Percentiles rank a stretch among this genome's conserved stretches.
Evolutionary conservation across 225 moss, liverwort and hornwort genomes (phyloP).

Genomic region (Marchantia paleacea): DNA sequence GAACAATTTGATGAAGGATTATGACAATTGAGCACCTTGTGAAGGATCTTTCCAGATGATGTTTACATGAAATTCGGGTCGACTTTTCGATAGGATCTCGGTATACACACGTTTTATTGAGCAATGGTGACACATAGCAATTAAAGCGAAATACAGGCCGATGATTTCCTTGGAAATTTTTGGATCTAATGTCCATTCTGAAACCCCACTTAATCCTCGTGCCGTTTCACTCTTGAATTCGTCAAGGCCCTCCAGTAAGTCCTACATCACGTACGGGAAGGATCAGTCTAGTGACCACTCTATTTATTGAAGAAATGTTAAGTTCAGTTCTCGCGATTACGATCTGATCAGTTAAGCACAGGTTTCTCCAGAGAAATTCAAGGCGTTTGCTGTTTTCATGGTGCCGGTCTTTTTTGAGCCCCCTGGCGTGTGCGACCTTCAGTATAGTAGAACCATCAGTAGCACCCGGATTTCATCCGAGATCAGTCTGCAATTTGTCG

Average conservation of each 20-base stretch:
- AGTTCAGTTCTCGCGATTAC: too few relatives aligned
- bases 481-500: too few relatives aligned
- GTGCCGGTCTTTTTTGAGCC: too few relatives aligned
- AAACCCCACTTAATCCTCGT: neutral
- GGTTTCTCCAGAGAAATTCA: too few relatives aligned
- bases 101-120: neutral
- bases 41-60: neutral
- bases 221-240: neutral
- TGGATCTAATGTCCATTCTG: neutral
- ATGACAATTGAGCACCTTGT: neutral
- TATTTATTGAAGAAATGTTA: too few relatives aligned
- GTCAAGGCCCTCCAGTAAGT: neutral
- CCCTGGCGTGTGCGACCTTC: too few relatives aligned
- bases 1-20: neutral
- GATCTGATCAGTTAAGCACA: too few relatives aligned
- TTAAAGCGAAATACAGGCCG: neutral
- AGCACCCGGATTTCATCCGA: too few relatives aligned
- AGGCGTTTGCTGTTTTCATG: too few relatives aligned
- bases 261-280: neutral
- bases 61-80: neutral
- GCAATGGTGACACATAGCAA: neutral
- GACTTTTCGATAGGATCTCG: neutral
- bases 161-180: neutral
- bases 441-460: too few relatives aligned
- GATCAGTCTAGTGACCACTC: too few relatives aligned